Evolutionary conservation across 2,329 filamentous ascomycete genomes (phyloP), one percentile per base, ranked within the genome.

Genomic region (Paecilomyces variotii): DNA sequence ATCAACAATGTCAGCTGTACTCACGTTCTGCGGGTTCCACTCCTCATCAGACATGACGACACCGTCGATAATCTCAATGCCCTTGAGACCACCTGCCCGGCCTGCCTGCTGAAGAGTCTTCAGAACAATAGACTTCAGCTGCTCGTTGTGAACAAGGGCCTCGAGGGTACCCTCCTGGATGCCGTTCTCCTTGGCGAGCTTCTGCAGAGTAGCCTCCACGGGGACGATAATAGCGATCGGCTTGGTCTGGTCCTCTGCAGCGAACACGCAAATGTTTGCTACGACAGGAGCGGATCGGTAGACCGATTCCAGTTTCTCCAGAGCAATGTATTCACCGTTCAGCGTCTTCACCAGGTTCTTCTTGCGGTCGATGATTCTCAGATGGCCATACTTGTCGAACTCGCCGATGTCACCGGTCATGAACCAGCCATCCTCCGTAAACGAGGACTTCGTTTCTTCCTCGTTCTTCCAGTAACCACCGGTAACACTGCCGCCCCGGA

Each of bases 261-360:
- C 92, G 70, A 94, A 89, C 50, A 96, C 83, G 80, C 94, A 94
- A 71, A 97, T 86, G 77, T 96, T 96, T 60, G 84, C 84, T 24
- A 96, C 90, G 9, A 88, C 84, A n/a, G 85, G 82, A 9, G 84
- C 84, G 53, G 90, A 87, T 62, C 92, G 87, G 79, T 97, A 97
- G 57, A 96, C 82, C 2, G 92, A 89, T 78, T 97, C 93, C 60
- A 97, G 86, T 80, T 92, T 97, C 80, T 97, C 93, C 3, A 99
- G 84, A 25, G 93, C 94, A 73, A 97, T 95, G 76, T 97, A 97
- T 80, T 97, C 93, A 66, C 93, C 93, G 61, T 92, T 91, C 64
- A 90, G 84, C 63, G 94, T 92, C 86, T 97, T 97, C 75, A 97
- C 90, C 58, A 97, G 80, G 77, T 97, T 97, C 87, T 97, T 97